phyloP scores from a whole-genome alignment of 176 grass and related monocot genomes.

The Alloteropsis semialata region DNA sequence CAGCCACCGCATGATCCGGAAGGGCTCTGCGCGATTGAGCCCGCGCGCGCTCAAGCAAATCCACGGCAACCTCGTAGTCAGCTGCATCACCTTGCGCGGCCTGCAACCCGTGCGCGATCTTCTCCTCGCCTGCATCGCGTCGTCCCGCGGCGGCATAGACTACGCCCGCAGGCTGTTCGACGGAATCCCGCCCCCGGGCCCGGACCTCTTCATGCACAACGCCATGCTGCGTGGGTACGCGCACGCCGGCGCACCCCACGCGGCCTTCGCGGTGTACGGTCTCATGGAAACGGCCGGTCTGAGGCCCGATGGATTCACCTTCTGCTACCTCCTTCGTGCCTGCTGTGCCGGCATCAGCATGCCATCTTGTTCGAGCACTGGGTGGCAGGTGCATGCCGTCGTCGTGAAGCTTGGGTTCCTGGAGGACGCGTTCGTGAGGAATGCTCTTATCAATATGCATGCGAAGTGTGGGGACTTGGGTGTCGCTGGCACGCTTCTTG shows the following conservation, averaged over 20 bases:
- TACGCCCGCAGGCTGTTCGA: constrained; percentile 48
- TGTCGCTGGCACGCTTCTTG: constrained; percentile 17
- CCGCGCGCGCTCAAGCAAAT: constrained; percentile 31
- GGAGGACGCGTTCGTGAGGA: constrained; percentile 31
- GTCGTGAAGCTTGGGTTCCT: constrained; percentile 37
- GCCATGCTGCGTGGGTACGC: constrained; percentile 35
- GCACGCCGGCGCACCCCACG: neutral
- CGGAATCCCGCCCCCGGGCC: constrained; percentile 34
- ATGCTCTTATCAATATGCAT: constrained; percentile 47
- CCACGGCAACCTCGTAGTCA: constrained; percentile 37
- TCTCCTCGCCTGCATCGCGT: constrained; percentile 11
- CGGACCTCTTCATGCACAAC: constrained; percentile 57
- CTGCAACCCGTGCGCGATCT: constrained; percentile 20
- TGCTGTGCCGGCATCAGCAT: constrained; percentile 9
- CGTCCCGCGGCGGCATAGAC: constrained; percentile 31
- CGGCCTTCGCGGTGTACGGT: constrained; percentile 9
- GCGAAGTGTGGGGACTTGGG: constrained; percentile 40
- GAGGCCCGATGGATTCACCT: constrained; percentile 39
- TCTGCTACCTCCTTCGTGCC: constrained; percentile 44
- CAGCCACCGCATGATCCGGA: constrained; percentile 33
- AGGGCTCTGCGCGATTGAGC: constrained; percentile 17
- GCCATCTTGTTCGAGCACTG: neutral
- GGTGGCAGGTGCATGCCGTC: constrained; percentile 36
- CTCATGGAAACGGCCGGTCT: neutral
- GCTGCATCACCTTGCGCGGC: constrained; percentile 6